Evolutionary conservation across 495 filamentous ascomycete genomes (phyloP).

Genomic region (Amphirosellinia nigrospora): DNA sequence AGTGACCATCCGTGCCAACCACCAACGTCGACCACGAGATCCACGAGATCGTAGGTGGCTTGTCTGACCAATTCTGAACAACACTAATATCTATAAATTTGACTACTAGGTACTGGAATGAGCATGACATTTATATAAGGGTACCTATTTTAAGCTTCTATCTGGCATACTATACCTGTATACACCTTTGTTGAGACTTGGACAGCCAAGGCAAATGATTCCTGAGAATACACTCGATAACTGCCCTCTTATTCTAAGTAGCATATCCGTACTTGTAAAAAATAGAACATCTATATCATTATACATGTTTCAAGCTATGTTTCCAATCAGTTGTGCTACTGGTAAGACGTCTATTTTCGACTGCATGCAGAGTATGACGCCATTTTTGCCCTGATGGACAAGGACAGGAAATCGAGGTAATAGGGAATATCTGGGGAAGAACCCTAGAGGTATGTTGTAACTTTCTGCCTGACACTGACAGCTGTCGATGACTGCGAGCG

Average conservation of each 20-base stretch:
- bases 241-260: neutral
- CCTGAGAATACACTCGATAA: too few species aligned
- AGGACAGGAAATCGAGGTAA: neutral
- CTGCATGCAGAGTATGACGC: conserved; percentile 7
- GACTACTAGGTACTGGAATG: too few species aligned
- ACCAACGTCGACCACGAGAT: conserved; percentile 3
- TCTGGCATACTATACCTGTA: too few species aligned
- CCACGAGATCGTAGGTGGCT: conserved; percentile 13
- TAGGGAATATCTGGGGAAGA: conserved; percentile 7
- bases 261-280: neutral
- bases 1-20: conserved; percentile 3
- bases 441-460: neutral
- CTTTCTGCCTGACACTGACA: neutral
- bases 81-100: neutral
- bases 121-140: too few species aligned
- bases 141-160: too few species aligned
- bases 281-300: neutral
- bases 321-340: neutral
- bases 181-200: too few species aligned
- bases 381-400: neutral
- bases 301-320: neutral
- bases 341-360: neutral
- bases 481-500: neutral
- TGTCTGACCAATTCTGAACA: neutral
- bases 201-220: too few species aligned